Evolutionary conservation across 164 flowering plant genomes (phyloP), one percentile per base, ranked within the genome.

Genomic region (Hamamelis virginiana): DNA sequence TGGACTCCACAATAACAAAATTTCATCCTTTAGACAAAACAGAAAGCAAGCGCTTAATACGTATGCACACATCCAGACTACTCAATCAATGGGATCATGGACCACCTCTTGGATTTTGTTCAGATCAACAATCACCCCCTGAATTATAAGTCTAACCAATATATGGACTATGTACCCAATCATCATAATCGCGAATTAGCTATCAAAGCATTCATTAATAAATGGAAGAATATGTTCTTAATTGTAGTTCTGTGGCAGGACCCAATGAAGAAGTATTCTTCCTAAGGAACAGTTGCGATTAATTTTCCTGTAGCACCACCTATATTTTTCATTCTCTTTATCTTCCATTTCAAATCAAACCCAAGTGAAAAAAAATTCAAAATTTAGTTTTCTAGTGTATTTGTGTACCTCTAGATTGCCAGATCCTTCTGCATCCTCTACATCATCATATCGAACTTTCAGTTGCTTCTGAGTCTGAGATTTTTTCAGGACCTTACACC

Each of bases 401-500:
- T 33, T 27, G 46, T 69, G 69, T 86, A 92, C 97, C 95, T 87
- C 85, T 47, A 88, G 79, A 64, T 86, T 83, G 47, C 81, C 85
- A 65, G 75, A 61, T 63, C 73, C 92, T 47, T 87, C 97, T 58
- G 56, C 89, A 84, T 86, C 77, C 69, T 69, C 53, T 66, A 91
- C 64, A 78, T 91, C 92, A 64, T 80, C 80, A 77, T 89, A 85
- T 46, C 72, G 84, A 60, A 89, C 88, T 76, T 82, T 86, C 58
- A 87, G 48, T 58, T 62, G 73, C 74, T 81, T 88, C 72, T 62
- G 66, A 55, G 83, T 88, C 72, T 62, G 66, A 55, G 83, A 77
- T 21, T 72, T 52, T 59, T 58, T 58, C 83, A 88, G 66, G 68
- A 91, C 67, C 41, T 78, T 83, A 72, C 92, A 85, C 69, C 85